phyloP scores from a whole-genome alignment of 345 rosid species.

The Syzygium aqueum region DNA sequence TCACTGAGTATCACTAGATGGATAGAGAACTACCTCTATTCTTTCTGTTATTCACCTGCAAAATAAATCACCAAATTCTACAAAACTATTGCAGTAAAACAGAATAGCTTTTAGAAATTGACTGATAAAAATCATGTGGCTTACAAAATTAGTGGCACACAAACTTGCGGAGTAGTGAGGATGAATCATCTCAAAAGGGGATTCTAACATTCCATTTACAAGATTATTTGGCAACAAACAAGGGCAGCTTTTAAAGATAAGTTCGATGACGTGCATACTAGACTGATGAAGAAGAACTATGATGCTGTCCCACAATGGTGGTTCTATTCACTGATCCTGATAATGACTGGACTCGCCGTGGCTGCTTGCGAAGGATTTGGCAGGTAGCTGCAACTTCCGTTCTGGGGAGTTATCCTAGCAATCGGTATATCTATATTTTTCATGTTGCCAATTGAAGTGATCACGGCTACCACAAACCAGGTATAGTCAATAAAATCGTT shows the following conservation, averaged over 20 bases:
- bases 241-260: conserved; percentile 22
- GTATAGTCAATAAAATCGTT: conserved; percentile 1
- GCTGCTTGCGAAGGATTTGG: conserved; percentile 35
- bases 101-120: neutral
- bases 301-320: conserved; percentile 40
- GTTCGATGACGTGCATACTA: too few species aligned
- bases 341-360: conserved; percentile 21
- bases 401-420: conserved; percentile 38
- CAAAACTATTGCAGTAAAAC: too few species aligned
- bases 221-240: conserved; percentile 30
- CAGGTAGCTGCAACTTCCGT: conserved; percentile 40
- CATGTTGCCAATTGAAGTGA: conserved; percentile 35
- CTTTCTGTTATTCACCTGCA: neutral
- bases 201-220: neutral
- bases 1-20: neutral
- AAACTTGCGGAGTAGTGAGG: neutral
- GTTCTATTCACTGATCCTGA: conserved; percentile 21
- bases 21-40: neutral
- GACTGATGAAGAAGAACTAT: conserved; percentile 60
- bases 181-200: neutral
- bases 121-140: neutral
- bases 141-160: neutral
- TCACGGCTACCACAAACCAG: conserved; percentile 47
- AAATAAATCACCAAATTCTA: neutral
- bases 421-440: conserved; percentile 26